Conservation (phyloP, 1,284 basidiomycete genomes). For the Kalmanozyma brasiliensis region DNA sequence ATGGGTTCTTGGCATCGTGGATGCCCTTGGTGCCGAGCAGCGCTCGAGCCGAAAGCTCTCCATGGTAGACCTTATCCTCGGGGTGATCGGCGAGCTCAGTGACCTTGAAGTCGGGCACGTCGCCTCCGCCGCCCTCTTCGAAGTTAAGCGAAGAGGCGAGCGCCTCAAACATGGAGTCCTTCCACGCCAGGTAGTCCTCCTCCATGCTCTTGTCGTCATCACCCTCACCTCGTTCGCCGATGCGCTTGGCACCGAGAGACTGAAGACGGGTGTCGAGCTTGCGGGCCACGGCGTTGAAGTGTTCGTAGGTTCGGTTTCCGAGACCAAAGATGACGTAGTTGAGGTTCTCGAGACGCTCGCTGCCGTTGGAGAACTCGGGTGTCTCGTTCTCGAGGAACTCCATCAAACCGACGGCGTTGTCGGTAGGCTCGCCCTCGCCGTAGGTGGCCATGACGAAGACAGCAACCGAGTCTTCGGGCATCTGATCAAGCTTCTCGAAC, state of each 20-base stretch:
- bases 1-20: conserved; percentile 97
- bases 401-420: conserved; percentile 95
- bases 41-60: conserved; percentile 75
- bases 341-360: conserved; percentile 81
- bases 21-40: conserved; percentile 84
- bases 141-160: conserved; percentile 84
- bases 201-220: conserved; percentile 99
- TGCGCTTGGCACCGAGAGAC: conserved; percentile 84
- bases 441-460: conserved; percentile 98
- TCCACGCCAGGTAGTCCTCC: conserved; percentile 99
- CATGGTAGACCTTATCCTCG: conserved; percentile 62
- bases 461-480: conserved; percentile 85
- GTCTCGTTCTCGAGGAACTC: conserved; percentile 87
- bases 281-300: conserved; percentile 89
- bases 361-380: conserved; percentile 85
- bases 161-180: conserved; percentile 93
- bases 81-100: conserved; percentile 75
- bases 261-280: conserved; percentile 80
- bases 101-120: conserved; percentile 92
- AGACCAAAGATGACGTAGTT: conserved; percentile 96
- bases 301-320: conserved; percentile 82
- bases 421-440: conserved; percentile 97
- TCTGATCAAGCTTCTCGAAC: conserved; percentile 90
- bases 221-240: conserved; percentile 92
- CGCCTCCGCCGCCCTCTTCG: conserved; percentile 94